Percentiles rank a stretch among this genome's conserved stretches.
Evolutionary conservation across 2,329 filamentous ascomycete species (phyloP).

Genomic region (Waltergamsia citrina): DNA sequence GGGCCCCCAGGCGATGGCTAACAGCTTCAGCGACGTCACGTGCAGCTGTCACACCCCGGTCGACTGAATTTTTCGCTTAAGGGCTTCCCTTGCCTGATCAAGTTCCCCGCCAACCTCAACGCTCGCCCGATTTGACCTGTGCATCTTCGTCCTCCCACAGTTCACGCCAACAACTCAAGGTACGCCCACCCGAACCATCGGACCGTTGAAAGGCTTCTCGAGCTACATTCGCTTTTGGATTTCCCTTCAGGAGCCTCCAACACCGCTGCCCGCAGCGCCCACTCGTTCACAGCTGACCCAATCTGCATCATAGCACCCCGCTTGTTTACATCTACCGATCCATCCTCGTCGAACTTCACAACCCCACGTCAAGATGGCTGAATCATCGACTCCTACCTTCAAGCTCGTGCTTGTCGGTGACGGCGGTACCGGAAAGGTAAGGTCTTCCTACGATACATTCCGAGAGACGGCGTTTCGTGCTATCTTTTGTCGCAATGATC

Average conservation of each 20-base stretch:
- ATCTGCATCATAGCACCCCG: slow-evolving; percentile 25
- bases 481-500: neutral
- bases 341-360: neutral
- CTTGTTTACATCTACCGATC: slow-evolving; percentile 32
- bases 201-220: neutral
- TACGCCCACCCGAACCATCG: slow-evolving; percentile 9
- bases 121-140: slow-evolving; percentile 17
- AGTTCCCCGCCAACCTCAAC: slow-evolving; percentile 28
- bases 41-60: slow-evolving; percentile 16
- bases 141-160: slow-evolving; percentile 23
- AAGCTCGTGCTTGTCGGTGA: slow-evolving; percentile 99
- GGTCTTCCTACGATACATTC: neutral
- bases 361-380: slow-evolving; percentile 50
- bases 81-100: slow-evolving; percentile 19
- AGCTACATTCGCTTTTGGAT: neutral
- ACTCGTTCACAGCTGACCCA: slow-evolving; percentile 18
- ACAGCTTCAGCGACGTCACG: slow-evolving; percentile 3
- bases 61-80: slow-evolving; percentile 34
- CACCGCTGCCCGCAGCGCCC: neutral
- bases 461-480: neutral
- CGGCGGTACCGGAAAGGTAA: slow-evolving; percentile 97
- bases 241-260: neutral
- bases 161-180: slow-evolving; percentile 15
- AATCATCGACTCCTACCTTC: slow-evolving; percentile 65
- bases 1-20: neutral